phyloP scores from a whole-genome alignment of 2,329 filamentous ascomycete species.

The Penicillium sp. region DNA sequence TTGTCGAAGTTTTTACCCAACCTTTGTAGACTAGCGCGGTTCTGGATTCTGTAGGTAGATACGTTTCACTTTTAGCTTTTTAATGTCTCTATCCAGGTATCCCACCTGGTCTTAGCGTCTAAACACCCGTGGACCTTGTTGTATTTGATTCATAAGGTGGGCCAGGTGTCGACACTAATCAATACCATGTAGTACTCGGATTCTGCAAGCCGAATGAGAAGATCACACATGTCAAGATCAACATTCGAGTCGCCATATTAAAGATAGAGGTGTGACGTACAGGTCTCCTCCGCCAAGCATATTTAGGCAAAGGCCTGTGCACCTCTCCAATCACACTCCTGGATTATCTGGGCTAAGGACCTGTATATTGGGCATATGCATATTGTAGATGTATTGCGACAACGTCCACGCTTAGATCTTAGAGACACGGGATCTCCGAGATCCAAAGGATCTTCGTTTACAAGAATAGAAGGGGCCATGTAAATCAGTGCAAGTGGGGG shows the following conservation, averaged over 20 bases:
- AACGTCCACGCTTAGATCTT: neutral
- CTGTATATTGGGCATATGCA: too few relatives aligned
- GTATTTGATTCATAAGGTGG: neutral
- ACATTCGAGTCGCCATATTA: neutral
- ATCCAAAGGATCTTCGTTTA: neutral
- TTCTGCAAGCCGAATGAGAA: neutral
- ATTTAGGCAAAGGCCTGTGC: neutral
- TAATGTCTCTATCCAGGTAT: neutral
- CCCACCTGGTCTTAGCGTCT: neutral
- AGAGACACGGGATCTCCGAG: neutral
- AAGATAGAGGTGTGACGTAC: neutral
- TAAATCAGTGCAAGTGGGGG: neutral
- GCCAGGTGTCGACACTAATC: neutral
- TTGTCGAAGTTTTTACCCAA: neutral
- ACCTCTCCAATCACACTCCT: neutral
- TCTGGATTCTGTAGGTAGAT: neutral
- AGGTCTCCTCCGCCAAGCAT: neutral
- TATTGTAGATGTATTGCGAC: neutral
- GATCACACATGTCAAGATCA: constrained; percentile 1
- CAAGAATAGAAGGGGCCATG: neutral
- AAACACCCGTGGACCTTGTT: too few relatives aligned
- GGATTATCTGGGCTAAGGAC: neutral
- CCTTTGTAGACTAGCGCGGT: neutral
- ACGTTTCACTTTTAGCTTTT: neutral
- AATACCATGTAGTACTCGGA: neutral